Evolutionary conservation across 2,329 filamentous ascomycete species (phyloP).

Genomic region (Venturia asperata): DNA sequence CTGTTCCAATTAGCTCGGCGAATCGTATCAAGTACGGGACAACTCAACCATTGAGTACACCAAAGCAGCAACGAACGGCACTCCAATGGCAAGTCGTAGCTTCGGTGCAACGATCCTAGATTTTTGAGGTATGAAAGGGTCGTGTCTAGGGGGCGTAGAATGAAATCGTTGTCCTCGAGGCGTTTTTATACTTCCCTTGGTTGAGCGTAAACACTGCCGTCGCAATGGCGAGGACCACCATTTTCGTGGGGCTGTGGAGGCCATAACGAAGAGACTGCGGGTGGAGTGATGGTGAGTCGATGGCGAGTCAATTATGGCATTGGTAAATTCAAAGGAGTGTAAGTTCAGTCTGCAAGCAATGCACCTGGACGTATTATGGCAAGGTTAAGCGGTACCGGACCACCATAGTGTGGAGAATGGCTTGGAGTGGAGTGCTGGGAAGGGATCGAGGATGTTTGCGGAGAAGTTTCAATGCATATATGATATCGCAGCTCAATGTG

Average conservation of each 20-base stretch:
- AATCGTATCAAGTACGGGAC: neutral
- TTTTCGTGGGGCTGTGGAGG: neutral
- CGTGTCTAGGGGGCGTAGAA: neutral
- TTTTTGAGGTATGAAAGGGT: neutral
- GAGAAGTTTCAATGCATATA: neutral
- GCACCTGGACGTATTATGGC: neutral
- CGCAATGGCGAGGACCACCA: neutral
- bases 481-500: neutral
- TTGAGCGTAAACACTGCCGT: neutral
- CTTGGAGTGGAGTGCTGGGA: neutral
- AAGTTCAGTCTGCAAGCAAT: neutral
- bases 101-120: conserved; percentile 14
- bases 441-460: neutral
- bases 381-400: neutral
- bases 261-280: neutral
- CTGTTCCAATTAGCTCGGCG: conserved; percentile 29
- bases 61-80: conserved; percentile 15
- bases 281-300: neutral
- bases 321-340: neutral
- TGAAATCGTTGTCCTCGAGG: neutral
- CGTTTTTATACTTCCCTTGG: neutral
- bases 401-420: neutral
- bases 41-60: conserved; percentile 16
- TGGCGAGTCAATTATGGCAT: neutral
- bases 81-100: conserved; percentile 19